Conservation (phyloP, 768 basidiomycete genomes). For the Lyophyllum semitale region DNA sequence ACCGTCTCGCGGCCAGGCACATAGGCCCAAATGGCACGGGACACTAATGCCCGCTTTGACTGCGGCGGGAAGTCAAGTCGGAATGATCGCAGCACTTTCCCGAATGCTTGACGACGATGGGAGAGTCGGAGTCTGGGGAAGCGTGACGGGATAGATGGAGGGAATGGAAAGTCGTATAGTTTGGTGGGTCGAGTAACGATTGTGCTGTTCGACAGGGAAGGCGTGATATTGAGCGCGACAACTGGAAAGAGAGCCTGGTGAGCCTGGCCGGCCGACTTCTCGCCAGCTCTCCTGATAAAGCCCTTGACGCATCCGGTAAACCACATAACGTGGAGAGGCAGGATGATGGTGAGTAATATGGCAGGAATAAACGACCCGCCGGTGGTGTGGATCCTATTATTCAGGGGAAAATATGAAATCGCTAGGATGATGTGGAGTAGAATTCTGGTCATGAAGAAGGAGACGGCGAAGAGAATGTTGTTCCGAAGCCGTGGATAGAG, state of each 20-base stretch:
- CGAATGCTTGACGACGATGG: constrained; percentile 10
- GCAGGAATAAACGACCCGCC: constrained; percentile 40
- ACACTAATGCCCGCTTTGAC: not conserved
- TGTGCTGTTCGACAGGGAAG: not conserved
- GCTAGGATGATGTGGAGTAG: constrained; percentile 42
- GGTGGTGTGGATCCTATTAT: constrained; percentile 28
- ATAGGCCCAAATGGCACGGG: constrained; percentile 5
- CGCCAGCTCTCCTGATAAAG: constrained; percentile 32
- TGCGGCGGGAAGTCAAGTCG: constrained; percentile 3
- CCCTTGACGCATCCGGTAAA: constrained; percentile 52
- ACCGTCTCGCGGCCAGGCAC: constrained; percentile 16
- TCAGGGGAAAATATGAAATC: constrained; percentile 26
- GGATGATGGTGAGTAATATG: constrained; percentile 37
- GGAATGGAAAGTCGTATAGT: not conserved
- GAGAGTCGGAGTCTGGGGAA: constrained; percentile 3
- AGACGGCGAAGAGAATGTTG: constrained; percentile 47
- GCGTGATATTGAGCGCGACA: not conserved
- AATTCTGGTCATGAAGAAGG: constrained; percentile 57
- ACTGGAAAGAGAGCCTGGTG: too few relatives aligned
- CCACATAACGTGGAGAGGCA: constrained; percentile 56
- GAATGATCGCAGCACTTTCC: constrained; percentile 10
- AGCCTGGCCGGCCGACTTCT: constrained; percentile 2
- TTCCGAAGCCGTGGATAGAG: constrained; percentile 46
- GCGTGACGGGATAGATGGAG: not conserved
- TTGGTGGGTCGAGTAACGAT: not conserved